phyloP scores from a whole-genome alignment of 495 filamentous ascomycete species.

The Tuber aestivum region DNA sequence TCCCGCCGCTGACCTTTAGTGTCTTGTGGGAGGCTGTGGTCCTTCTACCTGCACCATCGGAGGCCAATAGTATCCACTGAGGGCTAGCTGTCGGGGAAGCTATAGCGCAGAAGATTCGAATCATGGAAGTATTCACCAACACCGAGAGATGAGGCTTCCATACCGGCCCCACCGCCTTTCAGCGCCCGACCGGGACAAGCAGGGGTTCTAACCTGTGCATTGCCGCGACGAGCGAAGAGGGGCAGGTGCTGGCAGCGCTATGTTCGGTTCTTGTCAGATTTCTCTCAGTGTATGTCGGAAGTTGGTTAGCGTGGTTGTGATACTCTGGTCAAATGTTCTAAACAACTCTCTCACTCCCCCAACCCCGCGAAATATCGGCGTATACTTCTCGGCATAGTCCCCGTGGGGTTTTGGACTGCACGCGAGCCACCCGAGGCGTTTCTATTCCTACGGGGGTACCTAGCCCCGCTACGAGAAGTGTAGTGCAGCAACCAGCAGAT shows the following conservation, averaged over 20 bases:
- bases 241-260: not conserved
- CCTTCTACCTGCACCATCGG: not conserved
- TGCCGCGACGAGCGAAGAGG: not conserved
- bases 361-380: too few relatives aligned
- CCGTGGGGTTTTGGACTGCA: not conserved
- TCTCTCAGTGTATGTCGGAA: not conserved
- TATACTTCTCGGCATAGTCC: not conserved
- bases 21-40: not conserved
- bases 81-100: not conserved
- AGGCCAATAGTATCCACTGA: not conserved
- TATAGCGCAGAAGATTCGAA: not conserved
- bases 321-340: not conserved
- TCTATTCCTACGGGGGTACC: not conserved
- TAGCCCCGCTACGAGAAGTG: not conserved
- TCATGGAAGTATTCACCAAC: constrained; percentile 5
- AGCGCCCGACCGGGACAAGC: not conserved
- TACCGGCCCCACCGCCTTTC: not conserved
- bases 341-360: not conserved
- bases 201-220: not conserved
- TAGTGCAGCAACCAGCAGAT: accelerated
- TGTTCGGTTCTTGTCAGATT: not conserved
- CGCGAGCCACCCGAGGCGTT: not conserved
- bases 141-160: not conserved
- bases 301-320: not conserved
- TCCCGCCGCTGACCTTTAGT: not conserved